These are phyloP conservation scores for Neonectria sp. DNA, from an alignment of 2,329 filamentous ascomycete species.

Conservation along the genomic window DNA sequence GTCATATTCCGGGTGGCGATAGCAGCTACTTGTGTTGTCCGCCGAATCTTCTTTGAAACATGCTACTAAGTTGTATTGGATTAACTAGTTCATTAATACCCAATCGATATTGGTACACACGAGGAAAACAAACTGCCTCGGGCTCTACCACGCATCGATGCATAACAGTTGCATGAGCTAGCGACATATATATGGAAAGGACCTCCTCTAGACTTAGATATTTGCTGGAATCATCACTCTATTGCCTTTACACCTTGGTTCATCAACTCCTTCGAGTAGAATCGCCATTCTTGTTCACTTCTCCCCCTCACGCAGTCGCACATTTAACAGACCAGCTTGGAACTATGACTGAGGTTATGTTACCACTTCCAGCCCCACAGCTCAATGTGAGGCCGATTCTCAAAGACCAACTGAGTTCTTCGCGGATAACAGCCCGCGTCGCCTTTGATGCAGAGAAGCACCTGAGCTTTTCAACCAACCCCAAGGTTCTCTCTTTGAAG, in stretches of 20 bases:
- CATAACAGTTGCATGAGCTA: not conserved
- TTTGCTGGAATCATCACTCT: not conserved
- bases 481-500: not conserved
- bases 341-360: conserved; percentile 2
- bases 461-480: not conserved
- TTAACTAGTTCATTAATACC: not conserved
- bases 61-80: not conserved
- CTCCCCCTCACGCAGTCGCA: too few relatives aligned
- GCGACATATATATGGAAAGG: not conserved
- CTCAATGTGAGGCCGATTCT: not conserved
- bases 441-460: not conserved
- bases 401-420: not conserved
- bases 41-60: not conserved
- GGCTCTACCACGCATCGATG: not conserved
- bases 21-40: not conserved
- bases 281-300: not conserved
- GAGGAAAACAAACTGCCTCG: too few relatives aligned
- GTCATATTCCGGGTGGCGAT: not conserved
- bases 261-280: too few relatives aligned
- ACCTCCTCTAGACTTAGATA: not conserved
- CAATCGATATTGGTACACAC: not conserved
- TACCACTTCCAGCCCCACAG: not conserved
- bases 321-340: too few relatives aligned
- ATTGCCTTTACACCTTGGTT: not conserved
- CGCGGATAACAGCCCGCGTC: not conserved